Conservation (phyloP, 139 green algal species). For the Picochlorum sp. region DNA sequence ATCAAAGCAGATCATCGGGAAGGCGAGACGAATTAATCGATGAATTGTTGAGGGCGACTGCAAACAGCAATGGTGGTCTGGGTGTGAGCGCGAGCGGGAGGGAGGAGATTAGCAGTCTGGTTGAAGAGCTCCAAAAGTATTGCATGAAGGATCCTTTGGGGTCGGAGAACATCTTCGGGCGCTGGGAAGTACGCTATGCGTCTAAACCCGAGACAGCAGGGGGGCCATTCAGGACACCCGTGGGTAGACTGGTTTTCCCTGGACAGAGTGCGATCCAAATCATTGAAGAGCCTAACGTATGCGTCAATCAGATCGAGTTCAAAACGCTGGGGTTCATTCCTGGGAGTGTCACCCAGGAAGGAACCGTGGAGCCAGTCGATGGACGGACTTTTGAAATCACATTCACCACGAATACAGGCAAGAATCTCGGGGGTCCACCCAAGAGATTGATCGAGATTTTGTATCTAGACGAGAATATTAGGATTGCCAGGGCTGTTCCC, state of each 20-base stretch:
- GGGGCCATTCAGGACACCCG: conserved; percentile 17
- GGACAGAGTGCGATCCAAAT: conserved; percentile 16
- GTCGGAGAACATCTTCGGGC: conserved; percentile 19
- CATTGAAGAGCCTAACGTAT: conserved; percentile 14
- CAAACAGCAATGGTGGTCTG: conserved; percentile 13
- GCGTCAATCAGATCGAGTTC: conserved; percentile 23
- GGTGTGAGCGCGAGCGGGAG: conserved; percentile 5
- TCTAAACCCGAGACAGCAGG: conserved; percentile 21
- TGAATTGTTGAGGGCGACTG: conserved; percentile 12
- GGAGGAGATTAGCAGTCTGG: conserved; percentile 19
- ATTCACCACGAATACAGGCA: conserved; percentile 17
- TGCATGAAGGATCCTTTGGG: conserved; percentile 22
- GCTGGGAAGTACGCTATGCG: conserved; percentile 24
- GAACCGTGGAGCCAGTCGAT: conserved; percentile 13
- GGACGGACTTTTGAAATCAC: conserved; percentile 16
- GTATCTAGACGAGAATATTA: conserved; percentile 29
- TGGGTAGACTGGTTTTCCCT: conserved; percentile 20
- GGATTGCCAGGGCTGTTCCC: conserved; percentile 9
- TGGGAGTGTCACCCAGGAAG: conserved; percentile 17
- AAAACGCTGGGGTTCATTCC: conserved; percentile 31
- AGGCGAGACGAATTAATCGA: neutral
- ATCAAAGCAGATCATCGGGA: neutral
- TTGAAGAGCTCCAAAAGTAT: conserved; percentile 19
- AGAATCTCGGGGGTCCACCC: conserved; percentile 13
- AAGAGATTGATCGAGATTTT: conserved; percentile 12